Evolutionary conservation across 768 basidiomycete species (phyloP), one percentile per base, ranked within the genome.

Genomic region (Tricholoma matsutake): DNA sequence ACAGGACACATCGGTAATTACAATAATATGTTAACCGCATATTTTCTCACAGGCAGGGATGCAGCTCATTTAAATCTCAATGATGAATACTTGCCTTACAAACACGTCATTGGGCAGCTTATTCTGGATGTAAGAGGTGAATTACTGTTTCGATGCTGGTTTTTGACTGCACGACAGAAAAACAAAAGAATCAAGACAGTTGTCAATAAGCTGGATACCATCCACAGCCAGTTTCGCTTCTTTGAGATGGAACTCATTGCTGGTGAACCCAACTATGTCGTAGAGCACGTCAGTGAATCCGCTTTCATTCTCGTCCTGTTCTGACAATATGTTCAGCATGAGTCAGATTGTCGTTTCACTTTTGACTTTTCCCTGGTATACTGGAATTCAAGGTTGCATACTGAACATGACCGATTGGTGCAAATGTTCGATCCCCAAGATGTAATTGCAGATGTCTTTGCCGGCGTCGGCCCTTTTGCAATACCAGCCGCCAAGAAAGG

Each of bases 181-280:
- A 95, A 94, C 71, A 82, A 82, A 20, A 76, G 76, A 22, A 79
- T 96, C 41, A 82, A 81, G 67, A 98, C 96, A 0, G 94, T 98
- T 2, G 95, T 99, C 41, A 98, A 99, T 78, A 99, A 98, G 74
- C 76, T 97, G 35, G 85, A 96, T 65, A 85, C 75, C 39, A 98
- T 98, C 57, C 86, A 94, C 68, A 86, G 80, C 28, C 80, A 88
- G 70, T 99, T 95, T 72, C 87, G 97, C 18, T 89, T 95, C 64
- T 99, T 99, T 73, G 82, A 91, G 66, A 98, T 99, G 97, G 97
- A 99, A 67, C 79, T 98, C 6, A 79, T 99, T 41, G 97, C 96
- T 0, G 97, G 97, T 1, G 90, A 96, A 60, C 83, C 87, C 1
- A 82, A 97, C 67, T 94, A 88, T 70, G 67, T 94, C 22, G 95